These are phyloP conservation scores for Volvariella volvacea DNA, from an alignment of 1,284 basidiomycete genomes.

Conservation along the genomic window DNA sequence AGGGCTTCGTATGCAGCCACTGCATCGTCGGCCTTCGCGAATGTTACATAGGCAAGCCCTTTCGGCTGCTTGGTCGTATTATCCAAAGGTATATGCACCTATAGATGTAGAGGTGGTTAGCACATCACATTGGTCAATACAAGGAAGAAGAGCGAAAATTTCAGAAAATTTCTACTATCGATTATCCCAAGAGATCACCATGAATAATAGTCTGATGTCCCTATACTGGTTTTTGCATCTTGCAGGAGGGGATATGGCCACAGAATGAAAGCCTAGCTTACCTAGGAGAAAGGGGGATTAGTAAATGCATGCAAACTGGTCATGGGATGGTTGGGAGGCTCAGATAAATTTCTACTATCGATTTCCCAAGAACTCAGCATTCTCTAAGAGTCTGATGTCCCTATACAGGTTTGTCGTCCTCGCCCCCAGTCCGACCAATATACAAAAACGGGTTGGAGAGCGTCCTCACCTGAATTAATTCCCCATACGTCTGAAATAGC, in stretches of 20 bases:
- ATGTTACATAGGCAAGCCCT: constrained; percentile 84
- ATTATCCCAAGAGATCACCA: constrained; percentile 33
- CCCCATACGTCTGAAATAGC: constrained; percentile 70
- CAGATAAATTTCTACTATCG: constrained; percentile 50
- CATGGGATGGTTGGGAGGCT: constrained; percentile 15
- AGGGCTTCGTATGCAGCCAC: constrained; percentile 71
- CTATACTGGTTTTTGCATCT: constrained; percentile 27
- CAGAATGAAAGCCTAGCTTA: neutral
- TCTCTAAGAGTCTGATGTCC: constrained; percentile 53
- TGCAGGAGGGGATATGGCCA: constrained; percentile 7
- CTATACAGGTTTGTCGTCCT: constrained; percentile 49
- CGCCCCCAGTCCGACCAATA: constrained; percentile 6
- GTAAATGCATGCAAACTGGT: no score
- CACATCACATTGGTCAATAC: neutral
- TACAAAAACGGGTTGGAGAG: constrained; percentile 1
- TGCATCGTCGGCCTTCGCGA: constrained; percentile 59
- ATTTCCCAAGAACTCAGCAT: constrained; percentile 56
- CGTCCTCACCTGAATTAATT: constrained; percentile 60
- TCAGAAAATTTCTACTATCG: constrained; percentile 41
- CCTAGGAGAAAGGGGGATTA: no score
- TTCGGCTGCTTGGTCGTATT: constrained; percentile 62
- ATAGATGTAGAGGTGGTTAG: constrained; percentile 8
- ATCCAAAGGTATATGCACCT: constrained; percentile 86
- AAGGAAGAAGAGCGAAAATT: constrained; percentile 3
- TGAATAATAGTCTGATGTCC: constrained; percentile 34